Evolutionary conservation across 768 basidiomycete genomes (phyloP), one percentile per base, ranked within the genome.

Genomic region (Agrocybe chaxingu): DNA sequence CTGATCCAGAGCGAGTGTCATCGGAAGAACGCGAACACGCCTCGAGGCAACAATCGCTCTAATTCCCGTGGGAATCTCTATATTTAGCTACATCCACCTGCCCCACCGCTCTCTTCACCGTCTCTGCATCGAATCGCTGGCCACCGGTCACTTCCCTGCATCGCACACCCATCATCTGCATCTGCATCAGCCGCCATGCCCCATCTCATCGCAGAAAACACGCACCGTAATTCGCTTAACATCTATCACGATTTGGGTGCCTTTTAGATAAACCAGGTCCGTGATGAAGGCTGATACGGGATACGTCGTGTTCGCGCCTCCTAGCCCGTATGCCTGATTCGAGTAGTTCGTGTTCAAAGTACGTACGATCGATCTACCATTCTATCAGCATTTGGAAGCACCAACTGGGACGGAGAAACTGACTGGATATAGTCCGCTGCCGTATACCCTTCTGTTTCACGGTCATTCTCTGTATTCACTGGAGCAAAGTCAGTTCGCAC

Each of bases 391-490:
- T 32, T 47, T 24, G 8, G 18, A 35, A 12, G 24, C 24, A 24
- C 24, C 24, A 24, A 24, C 41, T 42, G 3, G 33, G 5, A 31
- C 30, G 13, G 18, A 42, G 18, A 42, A 51, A 58, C 74, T 58
- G 58, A 91, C 89, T 70, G 74, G 58, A 98, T 80, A 62, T 96
- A 96, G 69, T 95, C 89, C 3, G 79, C 74, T 0, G 92, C 94
- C 4, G 78, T 81, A 64, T 95, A 96, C 6, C 83, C 87, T 24
- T 84, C 79, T 0, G 94, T 97, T 68, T 98, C 95, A 48, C 94
- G 77, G 62, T 98, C 95, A 59, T 96, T 97, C 56, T 76, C 78
- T 9, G 81, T 74, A 63, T 97, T 98, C 50, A 98, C 94, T 96
- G 57, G 9, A 2, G 24, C 34, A 32, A 18, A 43, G 33, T 47